phyloP scores from a whole-genome alignment of 2,329 filamentous ascomycete species.

The Domatiomyces globalis region DNA sequence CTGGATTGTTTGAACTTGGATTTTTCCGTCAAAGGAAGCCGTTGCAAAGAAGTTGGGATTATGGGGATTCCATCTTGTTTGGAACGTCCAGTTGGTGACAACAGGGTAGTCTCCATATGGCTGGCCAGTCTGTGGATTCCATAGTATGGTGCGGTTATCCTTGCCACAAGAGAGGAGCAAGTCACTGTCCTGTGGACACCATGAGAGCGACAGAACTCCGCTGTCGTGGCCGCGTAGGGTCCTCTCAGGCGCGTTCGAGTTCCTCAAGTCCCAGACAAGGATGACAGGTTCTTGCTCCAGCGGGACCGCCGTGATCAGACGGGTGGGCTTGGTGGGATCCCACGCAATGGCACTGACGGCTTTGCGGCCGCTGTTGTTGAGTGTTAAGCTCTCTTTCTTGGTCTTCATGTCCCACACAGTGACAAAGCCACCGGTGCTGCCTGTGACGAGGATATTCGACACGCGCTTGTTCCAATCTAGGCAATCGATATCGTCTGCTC shows the following conservation, averaged over 20 bases:
- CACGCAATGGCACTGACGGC: conserved; percentile 89
- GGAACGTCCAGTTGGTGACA: conserved; percentile 98
- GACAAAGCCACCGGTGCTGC: conserved; percentile 83
- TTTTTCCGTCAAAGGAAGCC: conserved; percentile 93
- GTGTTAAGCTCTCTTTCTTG: conserved; percentile 89
- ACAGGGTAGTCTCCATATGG: conserved; percentile 85
- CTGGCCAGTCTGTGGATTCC: conserved; percentile 89
- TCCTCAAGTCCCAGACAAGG: conserved; percentile 84
- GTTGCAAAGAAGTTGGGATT: conserved; percentile 89
- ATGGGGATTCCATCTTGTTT: conserved; percentile 82
- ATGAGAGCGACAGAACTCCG: conserved; percentile 83
- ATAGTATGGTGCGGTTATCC: conserved; percentile 87
- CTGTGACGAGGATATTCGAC: conserved; percentile 86
- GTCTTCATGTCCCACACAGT: conserved; percentile 98
- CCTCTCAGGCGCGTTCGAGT: conserved; percentile 81
- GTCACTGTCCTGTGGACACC: conserved; percentile 83
- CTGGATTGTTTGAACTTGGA: conserved; percentile 82
- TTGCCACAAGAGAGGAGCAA: conserved; percentile 87
- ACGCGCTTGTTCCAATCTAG: conserved; percentile 98
- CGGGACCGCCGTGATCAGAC: conserved; percentile 81
- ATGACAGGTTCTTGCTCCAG: conserved; percentile 81
- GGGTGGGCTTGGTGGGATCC: conserved; percentile 83
- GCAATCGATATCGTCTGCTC: conserved; percentile 89
- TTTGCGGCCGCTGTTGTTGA: conserved; percentile 82
- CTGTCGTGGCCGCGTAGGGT: conserved; percentile 85